Percentiles rank a stretch among this genome's conserved stretches.
Evolutionary conservation across 1,284 basidiomycete species (phyloP).

Genomic region (Mycena citricolor): DNA sequence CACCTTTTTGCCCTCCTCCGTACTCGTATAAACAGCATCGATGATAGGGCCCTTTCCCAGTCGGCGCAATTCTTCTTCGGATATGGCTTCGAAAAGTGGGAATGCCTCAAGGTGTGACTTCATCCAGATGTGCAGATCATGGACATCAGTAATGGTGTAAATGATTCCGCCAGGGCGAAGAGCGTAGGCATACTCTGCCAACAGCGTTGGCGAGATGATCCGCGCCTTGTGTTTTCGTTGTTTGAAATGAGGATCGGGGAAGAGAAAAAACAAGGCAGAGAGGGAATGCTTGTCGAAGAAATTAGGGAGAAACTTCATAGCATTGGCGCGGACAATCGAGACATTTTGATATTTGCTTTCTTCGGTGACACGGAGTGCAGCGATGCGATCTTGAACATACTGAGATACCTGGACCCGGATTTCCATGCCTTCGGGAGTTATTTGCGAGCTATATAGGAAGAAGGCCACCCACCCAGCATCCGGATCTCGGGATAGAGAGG

Average conservation of each 20-base stretch:
- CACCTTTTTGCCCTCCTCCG: slow-evolving; percentile 97
- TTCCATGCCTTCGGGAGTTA: slow-evolving; percentile 76
- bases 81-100: slow-evolving; percentile 83
- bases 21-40: slow-evolving; percentile 80
- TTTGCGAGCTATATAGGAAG: slow-evolving; percentile 8
- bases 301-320: slow-evolving; percentile 99
- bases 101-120: slow-evolving; percentile 81
- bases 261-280: slow-evolving; percentile 95
- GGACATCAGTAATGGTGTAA: slow-evolving; percentile 98
- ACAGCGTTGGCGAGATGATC: slow-evolving; percentile 92
- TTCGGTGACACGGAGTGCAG: slow-evolving; percentile 71
- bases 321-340: slow-evolving; percentile 92
- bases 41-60: slow-evolving; percentile 75
- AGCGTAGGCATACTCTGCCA: slow-evolving; percentile 94
- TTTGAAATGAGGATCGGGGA: slow-evolving; percentile 99
- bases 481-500: slow-evolving; percentile 90
- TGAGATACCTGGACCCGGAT: slow-evolving; percentile 96
- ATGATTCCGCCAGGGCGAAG: slow-evolving; percentile 89
- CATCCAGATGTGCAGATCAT: slow-evolving; percentile 97
- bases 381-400: slow-evolving; percentile 94
- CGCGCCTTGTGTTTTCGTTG: slow-evolving; percentile 97
- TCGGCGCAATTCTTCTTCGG: slow-evolving; percentile 70
- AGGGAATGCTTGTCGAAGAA: slow-evolving; percentile 92
- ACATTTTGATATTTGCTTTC: slow-evolving; percentile 80
- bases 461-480: slow-evolving; percentile 81